phyloP scores from a whole-genome alignment of 495 filamentous ascomycete species.

The Letharia lupina region DNA sequence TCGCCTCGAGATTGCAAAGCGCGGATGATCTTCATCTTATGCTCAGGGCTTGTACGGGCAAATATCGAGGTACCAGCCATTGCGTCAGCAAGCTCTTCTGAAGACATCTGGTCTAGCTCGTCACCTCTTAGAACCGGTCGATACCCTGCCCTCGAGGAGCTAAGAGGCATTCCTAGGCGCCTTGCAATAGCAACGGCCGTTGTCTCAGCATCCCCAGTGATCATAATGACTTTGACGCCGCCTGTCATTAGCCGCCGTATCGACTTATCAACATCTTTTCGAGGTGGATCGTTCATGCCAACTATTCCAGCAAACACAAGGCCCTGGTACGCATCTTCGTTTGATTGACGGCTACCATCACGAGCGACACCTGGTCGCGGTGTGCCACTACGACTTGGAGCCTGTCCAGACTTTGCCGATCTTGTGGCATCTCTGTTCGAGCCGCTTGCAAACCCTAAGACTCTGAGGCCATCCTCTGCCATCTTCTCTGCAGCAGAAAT shows the following conservation, averaged over 20 bases:
- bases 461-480: slow-evolving; percentile 83
- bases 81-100: slow-evolving; percentile 68
- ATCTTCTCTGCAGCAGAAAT: slow-evolving; percentile 78
- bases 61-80: slow-evolving; percentile 88
- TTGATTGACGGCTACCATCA: slow-evolving; percentile 34
- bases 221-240: slow-evolving; percentile 95
- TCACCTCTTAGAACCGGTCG: slow-evolving; percentile 76
- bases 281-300: slow-evolving; percentile 94
- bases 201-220: slow-evolving; percentile 90
- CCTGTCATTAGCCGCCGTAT: slow-evolving; percentile 89
- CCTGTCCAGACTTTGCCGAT: slow-evolving; percentile 25
- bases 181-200: slow-evolving; percentile 88
- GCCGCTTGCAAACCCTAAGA: slow-evolving; percentile 88
- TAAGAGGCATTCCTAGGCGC: slow-evolving; percentile 83
- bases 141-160: slow-evolving; percentile 27
- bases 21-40: slow-evolving; percentile 93
- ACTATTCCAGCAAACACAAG: slow-evolving; percentile 86
- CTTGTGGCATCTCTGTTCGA: slow-evolving; percentile 29
- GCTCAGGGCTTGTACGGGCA: slow-evolving; percentile 89
- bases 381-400: slow-evolving; percentile 40
- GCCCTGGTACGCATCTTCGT: slow-evolving; percentile 69
- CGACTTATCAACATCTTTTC: slow-evolving; percentile 77
- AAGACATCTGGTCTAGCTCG: slow-evolving; percentile 84
- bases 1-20: slow-evolving; percentile 90
- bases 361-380: slow-evolving; percentile 33